Conservation (phyloP, 257 asterid genomes). For the Craterostigma plantagineum region DNA sequence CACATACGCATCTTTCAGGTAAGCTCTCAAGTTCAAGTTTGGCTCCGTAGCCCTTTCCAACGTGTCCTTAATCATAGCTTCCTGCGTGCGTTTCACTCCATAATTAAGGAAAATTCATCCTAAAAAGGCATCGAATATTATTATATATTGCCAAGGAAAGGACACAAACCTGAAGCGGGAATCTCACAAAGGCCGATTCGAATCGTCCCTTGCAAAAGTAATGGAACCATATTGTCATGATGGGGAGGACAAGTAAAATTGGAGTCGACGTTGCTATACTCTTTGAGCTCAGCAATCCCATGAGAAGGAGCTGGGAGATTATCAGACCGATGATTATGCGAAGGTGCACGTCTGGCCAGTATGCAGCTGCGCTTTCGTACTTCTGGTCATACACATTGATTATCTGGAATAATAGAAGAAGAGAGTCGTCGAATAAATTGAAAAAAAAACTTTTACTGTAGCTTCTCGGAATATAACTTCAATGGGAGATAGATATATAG, state of each 20-base stretch:
- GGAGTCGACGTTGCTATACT: constrained; percentile 39
- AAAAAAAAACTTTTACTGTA: no score
- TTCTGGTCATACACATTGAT: constrained; percentile 77
- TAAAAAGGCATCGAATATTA: neutral
- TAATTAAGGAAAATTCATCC: neutral
- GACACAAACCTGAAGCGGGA: constrained; percentile 52
- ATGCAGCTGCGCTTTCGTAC: constrained; percentile 79
- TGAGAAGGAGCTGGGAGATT: constrained; percentile 48
- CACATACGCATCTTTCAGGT: constrained; percentile 31
- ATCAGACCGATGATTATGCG: constrained; percentile 49
- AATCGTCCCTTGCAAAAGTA: constrained; percentile 52
- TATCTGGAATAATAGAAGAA: constrained; percentile 28
- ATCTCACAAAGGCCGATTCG: constrained; percentile 50
- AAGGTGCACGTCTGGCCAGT: constrained; percentile 85
- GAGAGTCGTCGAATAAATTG: neutral
- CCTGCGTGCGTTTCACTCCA: constrained; percentile 25
- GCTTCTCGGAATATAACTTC: no score
- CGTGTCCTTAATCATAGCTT: constrained; percentile 40
- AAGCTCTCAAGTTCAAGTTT: constrained; percentile 26
- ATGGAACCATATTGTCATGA: constrained; percentile 72
- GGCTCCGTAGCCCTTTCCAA: constrained; percentile 42
- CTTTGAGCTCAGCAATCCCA: constrained; percentile 69
- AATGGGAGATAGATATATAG: no score
- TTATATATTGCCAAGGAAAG: neutral
- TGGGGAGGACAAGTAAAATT: constrained; percentile 37